Evolutionary conservation across 2,329 filamentous ascomycete genomes (phyloP), one percentile per base, ranked within the genome.

Genomic region (Cladosporium colombiae): DNA sequence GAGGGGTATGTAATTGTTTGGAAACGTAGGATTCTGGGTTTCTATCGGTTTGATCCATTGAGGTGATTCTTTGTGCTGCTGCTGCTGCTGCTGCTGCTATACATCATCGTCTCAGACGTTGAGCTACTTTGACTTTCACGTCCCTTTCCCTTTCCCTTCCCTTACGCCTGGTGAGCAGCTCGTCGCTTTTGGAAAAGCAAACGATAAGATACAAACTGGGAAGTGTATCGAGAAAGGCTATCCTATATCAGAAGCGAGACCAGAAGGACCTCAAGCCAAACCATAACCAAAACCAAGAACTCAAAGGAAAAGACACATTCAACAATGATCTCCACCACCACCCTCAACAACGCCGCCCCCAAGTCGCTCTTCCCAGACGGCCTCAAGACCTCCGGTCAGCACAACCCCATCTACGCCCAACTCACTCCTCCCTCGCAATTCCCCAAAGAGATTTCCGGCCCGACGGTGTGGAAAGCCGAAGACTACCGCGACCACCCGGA

Each of bases 331-430:
- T n/a, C n/a, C 16, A 66, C 67, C 50, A 37, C 10, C 58, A 33
- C 23, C 55, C 67, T 66, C 50, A 65, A 69, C 40, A 64, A 69
- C 49, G 64, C 67, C 50, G 66, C 80, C 49, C 78, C 80, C 31
- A 76, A 75, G 52, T 75, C 78, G 65, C 77, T 86, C 71, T 89
- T 88, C 74, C 86, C 86, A 8, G 86, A 88, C 72, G 86, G 86
- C 11, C 80, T 88, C 70, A 87, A 85, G 71, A 89, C 87, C 21
- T 85, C 89, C 0, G 90, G 91, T 52, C 90, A 93, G 75, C 89
- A 92, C 72, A 82, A 86, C 27, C 90, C 91, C 1, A 76, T 91
- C 37, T 88, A 88, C 73, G 81, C 87, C 37, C 78, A 82, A 11
- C 78, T 93, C n/a, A 81, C 79, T 49, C 85, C 89, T 0, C 93